Percentiles rank a stretch among this genome's conserved stretches.
phyloP scores from a whole-genome alignment of 2,329 filamentous ascomycete species.

The Akanthomyces uredinophilus region DNA sequence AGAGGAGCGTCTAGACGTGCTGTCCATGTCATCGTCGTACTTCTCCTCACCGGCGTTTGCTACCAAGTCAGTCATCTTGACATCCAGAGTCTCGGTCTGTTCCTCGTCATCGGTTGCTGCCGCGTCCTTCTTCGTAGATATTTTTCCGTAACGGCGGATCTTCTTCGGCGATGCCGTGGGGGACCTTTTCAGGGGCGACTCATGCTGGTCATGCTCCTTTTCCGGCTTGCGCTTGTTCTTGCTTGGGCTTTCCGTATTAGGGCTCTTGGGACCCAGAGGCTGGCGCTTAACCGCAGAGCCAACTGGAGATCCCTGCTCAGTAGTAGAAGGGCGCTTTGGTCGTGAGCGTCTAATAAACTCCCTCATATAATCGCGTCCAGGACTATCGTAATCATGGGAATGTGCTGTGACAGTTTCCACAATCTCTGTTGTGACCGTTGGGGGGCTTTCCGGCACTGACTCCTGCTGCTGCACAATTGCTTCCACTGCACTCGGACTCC shows the following conservation, averaged over 20 bases:
- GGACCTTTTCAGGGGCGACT: constrained; percentile 21
- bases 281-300: constrained; percentile 23
- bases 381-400: constrained; percentile 26
- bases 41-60: constrained; percentile 11
- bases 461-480: background rate
- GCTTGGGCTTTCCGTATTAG: constrained; percentile 30
- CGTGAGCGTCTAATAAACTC: constrained; percentile 33
- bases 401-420: constrained; percentile 3
- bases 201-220: constrained; percentile 16
- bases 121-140: background rate
- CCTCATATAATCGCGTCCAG: constrained; percentile 30
- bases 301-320: constrained; percentile 29
- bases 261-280: constrained; percentile 31
- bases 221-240: constrained; percentile 31
- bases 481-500: background rate
- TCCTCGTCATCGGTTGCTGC: background rate
- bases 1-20: constrained; percentile 27
- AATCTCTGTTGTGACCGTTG: background rate
- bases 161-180: constrained; percentile 23
- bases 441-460: constrained; percentile 6
- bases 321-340: constrained; percentile 24
- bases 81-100: constrained; percentile 4
- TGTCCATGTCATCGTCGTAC: constrained; percentile 18
- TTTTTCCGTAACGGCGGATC: constrained; percentile 19
- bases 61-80: background rate